phyloP scores from a whole-genome alignment of 352 stramenopile species.

The Globisporangium camurandrum region DNA sequence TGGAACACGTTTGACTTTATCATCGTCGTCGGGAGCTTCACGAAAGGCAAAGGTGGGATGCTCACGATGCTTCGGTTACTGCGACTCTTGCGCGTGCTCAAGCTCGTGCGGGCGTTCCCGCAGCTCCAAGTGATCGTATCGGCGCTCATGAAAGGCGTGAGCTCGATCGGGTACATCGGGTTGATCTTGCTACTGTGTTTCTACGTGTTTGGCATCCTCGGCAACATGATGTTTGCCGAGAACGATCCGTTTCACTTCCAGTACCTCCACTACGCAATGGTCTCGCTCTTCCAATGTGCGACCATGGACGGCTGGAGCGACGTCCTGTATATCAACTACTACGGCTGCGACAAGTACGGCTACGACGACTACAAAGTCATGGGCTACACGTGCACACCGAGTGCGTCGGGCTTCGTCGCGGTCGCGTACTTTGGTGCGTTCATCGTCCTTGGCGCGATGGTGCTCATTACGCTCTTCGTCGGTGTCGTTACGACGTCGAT shows the following conservation, averaged over 20 bases:
- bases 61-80: conserved; percentile 80
- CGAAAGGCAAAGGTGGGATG: conserved; percentile 56
- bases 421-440: conserved; percentile 81
- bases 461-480: conserved; percentile 89
- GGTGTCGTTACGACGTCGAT: conserved; percentile 89
- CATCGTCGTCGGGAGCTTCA: conserved; percentile 74
- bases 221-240: conserved; percentile 83
- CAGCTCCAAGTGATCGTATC: conserved; percentile 88
- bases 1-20: conserved; percentile 87
- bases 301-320: conserved; percentile 90
- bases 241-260: conserved; percentile 89
- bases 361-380: conserved; percentile 53
- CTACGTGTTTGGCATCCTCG: conserved; percentile 89
- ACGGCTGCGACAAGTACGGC: conserved; percentile 78
- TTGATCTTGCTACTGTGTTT: conserved; percentile 87
- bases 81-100: conserved; percentile 78
- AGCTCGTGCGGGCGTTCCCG: conserved; percentile 81
- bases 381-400: conserved; percentile 48
- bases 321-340: conserved; percentile 89
- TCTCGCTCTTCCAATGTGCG: conserved; percentile 83
- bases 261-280: conserved; percentile 81
- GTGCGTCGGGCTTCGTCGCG: conserved; percentile 34
- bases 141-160: conserved; percentile 81
- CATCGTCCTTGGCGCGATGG: conserved; percentile 78
- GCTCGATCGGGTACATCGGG: conserved; percentile 85